Evolutionary conservation across 495 filamentous ascomycete genomes (phyloP), one percentile per base, ranked within the genome.

Genomic region (Thozetella sp.): DNA sequence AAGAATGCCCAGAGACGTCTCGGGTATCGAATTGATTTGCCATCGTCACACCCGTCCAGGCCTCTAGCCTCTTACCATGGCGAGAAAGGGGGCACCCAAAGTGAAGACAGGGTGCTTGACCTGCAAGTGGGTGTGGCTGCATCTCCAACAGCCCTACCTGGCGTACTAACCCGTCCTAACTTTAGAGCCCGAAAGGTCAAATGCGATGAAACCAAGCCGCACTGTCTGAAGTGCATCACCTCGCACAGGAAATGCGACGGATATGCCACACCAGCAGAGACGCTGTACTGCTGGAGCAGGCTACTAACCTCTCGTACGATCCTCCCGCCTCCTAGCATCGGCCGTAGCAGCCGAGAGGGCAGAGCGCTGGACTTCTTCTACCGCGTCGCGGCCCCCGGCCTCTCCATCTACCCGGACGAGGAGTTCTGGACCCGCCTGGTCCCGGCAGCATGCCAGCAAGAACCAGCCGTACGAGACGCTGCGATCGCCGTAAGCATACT

Each of bases 401-500:
- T 82, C 1, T 71, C 73, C 23, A 79, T 76, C 15, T 75, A 62
- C 11, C 59, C 80, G 4, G 82, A 80, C 56, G 66, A 71, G 25
- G 71, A 75, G 40, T 86, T 88, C 67, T 87, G 84, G 84, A 70
- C 75, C 53, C 74, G 66, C 13, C 61, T 80, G n/a, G 78, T 86
- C 2, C 74, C 79, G 19, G 80, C 82, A 63, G 69, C 80, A 4
- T 79, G 76, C 51, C 74, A 77, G 15, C 71, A 66, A 46, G 81
- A 86, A 34, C 80, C 83, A 0, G 80, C 83, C 0, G 75, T 85
- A 0, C 83, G 81, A 67, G 80, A 86, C 66, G 83, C 82, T 11
- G 80, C 86, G 59, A 79, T 62, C 60, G 81, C 69, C 57, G 80
- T 58, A 30, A 68, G 67, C 43, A 66, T 62, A 19, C 58, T 75